Conservation (phyloP, 495 filamentous ascomycete genomes). For the Podospora conica region DNA sequence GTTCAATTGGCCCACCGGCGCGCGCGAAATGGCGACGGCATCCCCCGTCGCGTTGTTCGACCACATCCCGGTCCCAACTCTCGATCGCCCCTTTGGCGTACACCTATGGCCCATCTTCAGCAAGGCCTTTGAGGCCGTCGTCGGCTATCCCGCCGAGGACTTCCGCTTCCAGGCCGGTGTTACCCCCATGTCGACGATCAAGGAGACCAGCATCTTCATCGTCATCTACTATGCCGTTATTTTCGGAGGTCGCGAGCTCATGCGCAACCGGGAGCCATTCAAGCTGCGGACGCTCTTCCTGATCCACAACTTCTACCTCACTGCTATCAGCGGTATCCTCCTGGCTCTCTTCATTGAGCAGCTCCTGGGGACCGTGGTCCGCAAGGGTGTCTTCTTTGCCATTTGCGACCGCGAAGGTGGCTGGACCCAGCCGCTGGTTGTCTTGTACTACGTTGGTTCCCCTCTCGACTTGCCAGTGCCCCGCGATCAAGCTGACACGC, state of each 20-base stretch:
- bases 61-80: constrained; percentile 63
- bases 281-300: constrained; percentile 65
- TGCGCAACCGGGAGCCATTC: constrained; percentile 62
- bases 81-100: constrained; percentile 90
- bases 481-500: constrained; percentile 6
- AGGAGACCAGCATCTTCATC: constrained; percentile 56
- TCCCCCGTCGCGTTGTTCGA: constrained; percentile 53
- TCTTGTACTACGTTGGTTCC: constrained; percentile 69
- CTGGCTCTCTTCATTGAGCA: constrained; percentile 69
- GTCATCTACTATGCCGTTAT: constrained; percentile 68
- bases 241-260: constrained; percentile 66
- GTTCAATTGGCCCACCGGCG: neutral
- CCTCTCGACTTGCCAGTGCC: neutral
- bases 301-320: constrained; percentile 77
- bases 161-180: constrained; percentile 61
- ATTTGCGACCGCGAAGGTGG: constrained; percentile 67
- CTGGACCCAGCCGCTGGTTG: constrained; percentile 71
- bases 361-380: constrained; percentile 59
- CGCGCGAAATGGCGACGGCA: constrained; percentile 35
- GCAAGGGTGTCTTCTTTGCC: constrained; percentile 63
- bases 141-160: constrained; percentile 65
- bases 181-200: constrained; percentile 67
- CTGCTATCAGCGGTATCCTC: constrained; percentile 59
- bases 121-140: constrained; percentile 65
- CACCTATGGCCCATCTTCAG: constrained; percentile 92